These are phyloP conservation scores for Toxicodendron radicans DNA, from an alignment of 345 rosid species.

Conservation along the genomic window DNA sequence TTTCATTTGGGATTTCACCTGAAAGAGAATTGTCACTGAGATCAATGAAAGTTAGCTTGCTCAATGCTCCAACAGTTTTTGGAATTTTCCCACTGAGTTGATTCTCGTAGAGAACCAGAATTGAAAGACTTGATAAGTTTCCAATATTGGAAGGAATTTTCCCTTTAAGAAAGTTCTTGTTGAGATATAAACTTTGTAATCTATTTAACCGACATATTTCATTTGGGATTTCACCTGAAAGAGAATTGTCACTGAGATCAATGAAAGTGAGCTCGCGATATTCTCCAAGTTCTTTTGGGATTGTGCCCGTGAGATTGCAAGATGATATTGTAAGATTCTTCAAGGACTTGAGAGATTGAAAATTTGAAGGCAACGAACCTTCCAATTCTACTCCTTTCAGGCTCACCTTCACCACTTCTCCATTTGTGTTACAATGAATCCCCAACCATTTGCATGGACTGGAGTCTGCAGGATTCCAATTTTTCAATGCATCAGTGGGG, in stretches of 20 bases:
- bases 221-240: conserved; percentile 70
- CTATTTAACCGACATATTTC: conserved; percentile 65
- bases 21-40: conserved; percentile 69
- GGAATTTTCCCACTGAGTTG: conserved; percentile 76
- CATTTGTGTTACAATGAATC: conserved; percentile 61
- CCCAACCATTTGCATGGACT: conserved; percentile 68
- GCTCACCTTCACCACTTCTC: conserved; percentile 53
- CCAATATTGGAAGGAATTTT: conserved; percentile 67
- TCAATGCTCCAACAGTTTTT: conserved; percentile 60
- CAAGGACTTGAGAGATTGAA: conserved; percentile 56
- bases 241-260: conserved; percentile 68
- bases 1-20: conserved; percentile 69
- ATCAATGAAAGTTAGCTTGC: conserved; percentile 49
- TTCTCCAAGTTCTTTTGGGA: conserved; percentile 70
- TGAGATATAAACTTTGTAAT: conserved; percentile 55
- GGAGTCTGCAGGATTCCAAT: conserved; percentile 59
- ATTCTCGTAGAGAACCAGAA: conserved; percentile 70
- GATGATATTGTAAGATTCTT: conserved; percentile 61
- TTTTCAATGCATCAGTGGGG: conserved; percentile 41
- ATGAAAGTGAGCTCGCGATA: conserved; percentile 49
- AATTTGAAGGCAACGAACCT: conserved; percentile 62
- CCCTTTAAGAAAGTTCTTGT: conserved; percentile 81
- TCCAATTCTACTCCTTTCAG: conserved; percentile 59
- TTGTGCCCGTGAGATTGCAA: conserved; percentile 64
- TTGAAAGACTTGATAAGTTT: conserved; percentile 51